Evolutionary conservation across 371 early-diverging fungal species (phyloP), one percentile per base, ranked within the genome.

Genomic region (Zancudomyces culisetae): DNA sequence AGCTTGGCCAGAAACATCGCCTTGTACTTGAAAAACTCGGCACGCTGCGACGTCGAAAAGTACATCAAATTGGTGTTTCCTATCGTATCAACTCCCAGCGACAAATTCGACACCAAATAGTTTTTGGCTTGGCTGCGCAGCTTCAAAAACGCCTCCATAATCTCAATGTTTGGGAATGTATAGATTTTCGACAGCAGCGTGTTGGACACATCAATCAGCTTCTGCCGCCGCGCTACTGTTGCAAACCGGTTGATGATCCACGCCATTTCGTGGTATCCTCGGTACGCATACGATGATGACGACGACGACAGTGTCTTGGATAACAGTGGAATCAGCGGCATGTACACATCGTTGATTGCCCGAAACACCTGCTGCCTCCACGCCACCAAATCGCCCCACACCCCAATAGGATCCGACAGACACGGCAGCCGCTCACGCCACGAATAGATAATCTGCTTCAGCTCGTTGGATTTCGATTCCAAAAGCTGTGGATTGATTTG

Each of bases 231-330:
- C 2, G 97, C 92, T n/a, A 95, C 88, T 52, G 91, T 90, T 0
- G 98, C 98, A 64, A 99, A 98, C n/a, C 95, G 81, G 60, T 99
- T 99, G 70, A 96, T 94, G 43, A 95, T 92, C 97, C 98, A 97
- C 1, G 99, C 99, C 21, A 92, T 96, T 67, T 99, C 99, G 63
- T 98, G 98, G 66, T 91, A 95, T 3, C 99, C 98, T 22, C 96
- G 83, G 64, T 89, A 97, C 0, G 95, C 92, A 58, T 82, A 82
- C 6, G 94, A 85, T 57, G 83, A 84, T 10, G 43, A n/a, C 6
- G 6, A 8, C 6, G 10, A 10, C 10, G 24, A 21, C 6, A 27
- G 3, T 59, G 78, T 62, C 15, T 6, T 10, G 6, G 6, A 15
- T 6, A 35, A 15, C 10, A 35, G 35, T 0, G 87, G 81, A 45